Conservation (phyloP, 306 rosid genomes). For the Prinsepia uniflora region DNA sequence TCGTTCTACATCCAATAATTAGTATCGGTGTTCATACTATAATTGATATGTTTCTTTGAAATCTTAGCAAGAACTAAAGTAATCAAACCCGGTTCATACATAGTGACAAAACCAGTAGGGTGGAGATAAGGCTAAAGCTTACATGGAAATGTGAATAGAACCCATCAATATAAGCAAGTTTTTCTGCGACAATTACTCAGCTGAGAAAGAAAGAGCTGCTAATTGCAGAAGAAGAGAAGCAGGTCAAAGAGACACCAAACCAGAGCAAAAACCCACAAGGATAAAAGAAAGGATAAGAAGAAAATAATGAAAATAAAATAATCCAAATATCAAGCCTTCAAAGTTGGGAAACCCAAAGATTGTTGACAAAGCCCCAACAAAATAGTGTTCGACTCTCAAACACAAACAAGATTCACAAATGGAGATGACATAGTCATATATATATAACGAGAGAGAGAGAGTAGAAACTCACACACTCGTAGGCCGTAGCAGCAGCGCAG, state of each 20-base stretch:
- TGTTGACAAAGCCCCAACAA: no score
- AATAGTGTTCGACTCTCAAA: constrained; percentile 14
- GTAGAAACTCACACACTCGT: constrained; percentile 7
- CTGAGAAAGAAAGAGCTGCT: background rate
- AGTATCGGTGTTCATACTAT: no score
- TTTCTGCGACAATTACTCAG: background rate
- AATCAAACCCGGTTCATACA: background rate
- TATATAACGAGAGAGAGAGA: background rate
- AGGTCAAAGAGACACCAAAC: constrained; percentile 20
- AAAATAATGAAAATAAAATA: constrained; percentile 27
- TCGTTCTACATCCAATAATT: no score
- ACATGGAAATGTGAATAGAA: background rate
- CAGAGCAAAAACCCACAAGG: background rate
- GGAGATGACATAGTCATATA: background rate
- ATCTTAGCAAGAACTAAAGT: no score
- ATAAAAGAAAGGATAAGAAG: constrained; percentile 29
- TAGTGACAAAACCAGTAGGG: no score
- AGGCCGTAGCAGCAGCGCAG: constrained; percentile 7
- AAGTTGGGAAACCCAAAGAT: constrained; percentile 20
- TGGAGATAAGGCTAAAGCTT: no score
- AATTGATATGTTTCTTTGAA: no score
- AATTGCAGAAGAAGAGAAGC: constrained; percentile 1
- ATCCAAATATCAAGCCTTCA: constrained; percentile 23
- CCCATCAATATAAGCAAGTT: background rate
- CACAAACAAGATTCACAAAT: background rate